These are phyloP conservation scores for Apiospora hydei DNA, from an alignment of 2,329 filamentous ascomycete species.

Conservation along the genomic window DNA sequence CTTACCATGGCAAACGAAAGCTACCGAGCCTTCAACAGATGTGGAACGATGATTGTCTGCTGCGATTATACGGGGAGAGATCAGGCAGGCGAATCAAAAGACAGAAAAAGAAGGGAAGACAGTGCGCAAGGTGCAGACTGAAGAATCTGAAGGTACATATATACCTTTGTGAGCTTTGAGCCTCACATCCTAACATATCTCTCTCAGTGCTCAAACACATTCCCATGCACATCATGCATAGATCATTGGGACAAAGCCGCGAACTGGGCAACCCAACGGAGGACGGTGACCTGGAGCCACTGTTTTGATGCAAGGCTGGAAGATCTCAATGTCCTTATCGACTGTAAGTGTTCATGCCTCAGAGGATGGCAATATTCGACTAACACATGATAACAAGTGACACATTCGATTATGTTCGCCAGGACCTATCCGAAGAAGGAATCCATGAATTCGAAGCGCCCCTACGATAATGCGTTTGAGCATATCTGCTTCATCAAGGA, in stretches of 20 bases:
- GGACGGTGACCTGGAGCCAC: background rate
- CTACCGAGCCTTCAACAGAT: background rate
- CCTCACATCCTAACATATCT: no score
- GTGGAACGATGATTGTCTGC: background rate
- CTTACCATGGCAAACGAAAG: background rate
- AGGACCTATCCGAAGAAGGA: background rate
- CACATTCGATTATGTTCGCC: background rate
- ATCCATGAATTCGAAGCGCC: background rate
- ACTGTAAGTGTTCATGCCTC: background rate
- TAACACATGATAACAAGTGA: background rate
- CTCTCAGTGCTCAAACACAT: background rate
- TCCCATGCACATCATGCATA: background rate
- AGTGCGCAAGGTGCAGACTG: background rate
- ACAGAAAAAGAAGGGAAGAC: background rate
- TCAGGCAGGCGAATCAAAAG: background rate
- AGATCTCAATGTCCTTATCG: background rate
- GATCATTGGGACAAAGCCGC: background rate
- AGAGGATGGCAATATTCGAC: no score
- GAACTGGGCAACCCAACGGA: background rate
- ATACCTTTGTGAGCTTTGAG: no score
- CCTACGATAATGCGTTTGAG: background rate
- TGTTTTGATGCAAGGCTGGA: background rate
- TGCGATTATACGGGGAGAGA: background rate
- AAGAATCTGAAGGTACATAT: background rate
- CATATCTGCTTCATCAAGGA: background rate